Evolutionary conservation across 176 grass and related monocot genomes (phyloP), one percentile per base, ranked within the genome.

Genomic region (Carex cristatella): DNA sequence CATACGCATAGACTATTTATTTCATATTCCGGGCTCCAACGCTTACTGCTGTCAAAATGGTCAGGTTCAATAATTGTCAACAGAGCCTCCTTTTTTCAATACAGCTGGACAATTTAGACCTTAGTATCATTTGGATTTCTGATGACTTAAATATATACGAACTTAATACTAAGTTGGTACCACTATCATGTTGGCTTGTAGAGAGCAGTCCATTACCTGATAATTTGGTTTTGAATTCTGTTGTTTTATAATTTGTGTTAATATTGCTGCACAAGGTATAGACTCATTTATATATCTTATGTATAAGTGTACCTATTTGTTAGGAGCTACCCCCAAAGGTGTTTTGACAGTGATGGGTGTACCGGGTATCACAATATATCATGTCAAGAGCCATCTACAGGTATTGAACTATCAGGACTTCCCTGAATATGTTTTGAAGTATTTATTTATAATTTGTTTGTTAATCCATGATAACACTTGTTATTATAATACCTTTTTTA

Each of bases 261-360:
- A 37, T 60, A 82, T 56, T 87, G 18, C 48, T 65, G 46, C 62
- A 87, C 14, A 30, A 6, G 78, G 13, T 72, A 81, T 85, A 56
- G 51, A 72, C 19, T 8, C 3, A n/a, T 64, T 59, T 32, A 59
- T 84, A 70, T 72, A 79, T 65, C 14, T 54, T 10, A 60, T 86
- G 8, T 46, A 77, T 18, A 58, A 81, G 65, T 81, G 75, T 85
- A 81, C 27, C 60, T 92, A 18, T 79, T 56, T 79, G 30, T 58
- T 78, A 98, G 95, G 95, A 86, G 95, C 95, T 86, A 98, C 95
- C 86, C 95, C 95, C 87, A 98, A 98, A 95, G 95, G 95, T 69
- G 95, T 98, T 49, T 84, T 98, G 27, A 94, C 89, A 83, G 93
- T 98, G 87, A 98, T 98, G 93, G 95, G 93, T 79, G 95, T 98